Evolutionary conservation across 768 basidiomycete genomes (phyloP), one percentile per base, ranked within the genome.

Genomic region (Suillus ampliporus): DNA sequence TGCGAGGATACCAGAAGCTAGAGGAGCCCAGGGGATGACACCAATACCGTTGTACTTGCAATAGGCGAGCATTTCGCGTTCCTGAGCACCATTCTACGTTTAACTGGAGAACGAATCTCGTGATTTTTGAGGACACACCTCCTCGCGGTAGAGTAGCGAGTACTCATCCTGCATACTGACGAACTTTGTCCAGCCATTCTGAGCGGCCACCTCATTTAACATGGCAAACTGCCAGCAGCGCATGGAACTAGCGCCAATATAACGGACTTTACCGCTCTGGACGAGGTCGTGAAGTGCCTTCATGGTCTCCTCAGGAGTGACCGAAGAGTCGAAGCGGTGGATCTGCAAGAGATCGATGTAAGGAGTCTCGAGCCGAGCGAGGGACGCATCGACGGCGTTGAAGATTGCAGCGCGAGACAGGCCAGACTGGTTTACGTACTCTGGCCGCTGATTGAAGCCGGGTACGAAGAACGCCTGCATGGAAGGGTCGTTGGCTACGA

Each of bases 151-250:
- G 21, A 86, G 74, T 6, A 86, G 71, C 38, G 78, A 83, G 65
- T 86, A 82, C 61, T 83, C 81, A 47, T 79, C 77, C 71, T 87
- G 86, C 79, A 87, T 85, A 61, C 83, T 82, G 53, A 84, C 76
- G 64, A 87, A 87, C 62, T 76, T 80, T 5, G 85, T 84, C 78
- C 84, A 84, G 4, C 79, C 79, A 17, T 83, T 68, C 61, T 72
- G 73, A 40, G 74, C 70, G 7, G 84, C 83, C 2, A 82, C 75
- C 37, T 80, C 76, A 60, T 84, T 81, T 71, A 84, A 70, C 56
- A 75, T 65, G 21, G 75, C 76, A 46, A 83, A 80, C 46, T 82
- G 77, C 82, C 82, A 83, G 13, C 80, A 69, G 6, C 77, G 72
- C 81, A 83, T 81, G 53, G 80, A 81, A 62, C 79, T 81, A 3